Base-by-base conservation (phyloP, 2,329 filamentous ascomycete species). In the Diplodia mutila region DNA sequence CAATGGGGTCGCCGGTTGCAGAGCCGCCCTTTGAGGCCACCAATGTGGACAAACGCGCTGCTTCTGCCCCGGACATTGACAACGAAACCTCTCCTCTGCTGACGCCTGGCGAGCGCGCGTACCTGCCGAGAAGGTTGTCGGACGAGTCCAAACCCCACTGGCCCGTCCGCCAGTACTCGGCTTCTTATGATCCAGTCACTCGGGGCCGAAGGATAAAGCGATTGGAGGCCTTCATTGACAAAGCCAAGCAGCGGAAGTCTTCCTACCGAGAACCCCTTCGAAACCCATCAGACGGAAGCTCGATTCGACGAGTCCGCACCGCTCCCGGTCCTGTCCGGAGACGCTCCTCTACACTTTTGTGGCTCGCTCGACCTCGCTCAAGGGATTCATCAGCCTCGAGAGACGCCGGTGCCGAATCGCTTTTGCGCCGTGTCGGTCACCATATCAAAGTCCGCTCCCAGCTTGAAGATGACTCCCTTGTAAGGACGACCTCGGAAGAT, bases 181-280 rank as follows among this genome's bases (percentile, higher is more conserved):
- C 66, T 14, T 67, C 66, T 29, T 32, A 49, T 12, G 66, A 67
- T 29, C 66, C 66, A 21, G n/a, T 67, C 5, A 67, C 66, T 23
- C 49, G 59, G 1, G 66, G 49, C 8, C 23, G 66, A 18, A 25
- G 66, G 25, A 55, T 64, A 39, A 63, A 59, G 21, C 49, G 66
- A 8, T 14, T 67, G 34, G 57, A 46, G 14, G 25, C 34, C 21
- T 54, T 67, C 34, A 67, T 67, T n/a, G 49, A 63, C 37, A 63
- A 49, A 34, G 66, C 66, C 37, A 67, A 57, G 51, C 49, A 67
- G 14, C 57, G 51, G 5, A 34, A 39, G 37, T n/a, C 55, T 12
- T 23, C 57, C 32, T 25, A 64, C 25, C 37, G 48, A 21, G 57
- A 67, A 16, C 66, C 57, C 39, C 48, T 61, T 34, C 65, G 54